Conservation (phyloP, 805 yeast species). For the Metschnikowia orientalis region DNA sequence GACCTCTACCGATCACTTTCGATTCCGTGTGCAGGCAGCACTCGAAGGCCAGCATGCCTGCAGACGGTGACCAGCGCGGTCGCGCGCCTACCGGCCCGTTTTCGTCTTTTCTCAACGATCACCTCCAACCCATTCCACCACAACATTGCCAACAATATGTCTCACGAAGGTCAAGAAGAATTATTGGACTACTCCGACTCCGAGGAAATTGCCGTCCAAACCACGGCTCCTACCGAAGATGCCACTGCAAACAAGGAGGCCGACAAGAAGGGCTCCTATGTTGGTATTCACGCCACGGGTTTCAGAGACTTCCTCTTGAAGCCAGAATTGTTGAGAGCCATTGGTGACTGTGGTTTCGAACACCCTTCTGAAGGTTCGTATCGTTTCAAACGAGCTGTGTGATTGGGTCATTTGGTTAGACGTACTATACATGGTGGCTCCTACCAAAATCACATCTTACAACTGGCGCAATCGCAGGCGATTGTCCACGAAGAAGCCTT, state of each 20-base stretch:
- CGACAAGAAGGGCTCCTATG: conserved; percentile 94
- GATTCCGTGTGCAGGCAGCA: no score
- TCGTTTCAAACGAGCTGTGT: conserved; percentile 10
- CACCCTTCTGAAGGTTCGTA: conserved; percentile 98
- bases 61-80: background rate
- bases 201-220: conserved; percentile 81
- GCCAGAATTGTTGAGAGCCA: conserved; percentile 96
- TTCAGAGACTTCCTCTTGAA: conserved; percentile 95
- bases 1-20: no score
- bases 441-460: no score
- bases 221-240: conserved; percentile 47
- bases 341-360: conserved; percentile 98
- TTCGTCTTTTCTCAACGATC: conserved; percentile 5
- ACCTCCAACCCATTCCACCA: conserved; percentile 1
- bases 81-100: conserved; percentile 6
- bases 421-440: background rate
- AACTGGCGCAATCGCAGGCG: no score
- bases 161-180: conserved; percentile 99
- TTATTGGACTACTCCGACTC: conserved; percentile 97
- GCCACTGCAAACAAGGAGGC: conserved; percentile 54
- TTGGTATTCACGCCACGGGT: conserved; percentile 97
- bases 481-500: no score
- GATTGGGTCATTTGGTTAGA: background rate
- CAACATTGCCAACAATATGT: conserved; percentile 51
- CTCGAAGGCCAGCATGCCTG: no score